Base-by-base conservation (phyloP, 2,329 filamentous ascomycete genomes). In the Tolypocladium guangdongense region DNA sequence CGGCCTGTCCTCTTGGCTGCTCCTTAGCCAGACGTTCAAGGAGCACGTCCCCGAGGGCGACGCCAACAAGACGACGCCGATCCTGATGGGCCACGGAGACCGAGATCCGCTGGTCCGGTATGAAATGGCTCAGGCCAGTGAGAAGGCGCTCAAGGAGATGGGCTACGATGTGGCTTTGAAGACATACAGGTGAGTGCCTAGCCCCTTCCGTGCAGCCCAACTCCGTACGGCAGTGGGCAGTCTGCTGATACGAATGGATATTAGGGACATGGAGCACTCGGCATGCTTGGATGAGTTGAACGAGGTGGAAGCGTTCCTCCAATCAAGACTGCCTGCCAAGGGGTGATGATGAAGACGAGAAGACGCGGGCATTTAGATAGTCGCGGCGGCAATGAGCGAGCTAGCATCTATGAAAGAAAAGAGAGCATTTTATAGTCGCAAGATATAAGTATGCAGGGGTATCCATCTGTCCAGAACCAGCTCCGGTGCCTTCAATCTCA, bases 31-130 rank as follows among this genome's bases (percentile, higher is more conserved):
- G 50, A 74, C 71, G 55, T 75, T 78, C 59, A 63, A 65, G 45
- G 64, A 70, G 8, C 61, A 71, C 27, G 55, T 72, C 14, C 67
- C 71, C 3, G 63, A 67, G 12, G 61, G 52, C 33, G 71, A 77
- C 74, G 46, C 56, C 54, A 75, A 79, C 59, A 82, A 84, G 68
- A 76, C 86, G 41, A 96, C 90, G 1, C 87, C 88, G 1, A 83
- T 97, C 57, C 88, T 93, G 70, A 87, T 96, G 84, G 90, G 81
- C 14, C 93, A 97, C 62, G 93, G 93, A n/a, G 80, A 84, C 56
- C 72, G 71, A 1, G 92, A 99, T 68, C 78, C 78, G 16, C 73
- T 96, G 3, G 87, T 96, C 10, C 78, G 76, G 60, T 79, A 83
- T 45, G 72, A 78, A 53, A 86, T 87, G 69, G 92, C 88, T 16